phyloP scores from a whole-genome alignment of 768 basidiomycete species.

The Pisolithus orientalis region DNA sequence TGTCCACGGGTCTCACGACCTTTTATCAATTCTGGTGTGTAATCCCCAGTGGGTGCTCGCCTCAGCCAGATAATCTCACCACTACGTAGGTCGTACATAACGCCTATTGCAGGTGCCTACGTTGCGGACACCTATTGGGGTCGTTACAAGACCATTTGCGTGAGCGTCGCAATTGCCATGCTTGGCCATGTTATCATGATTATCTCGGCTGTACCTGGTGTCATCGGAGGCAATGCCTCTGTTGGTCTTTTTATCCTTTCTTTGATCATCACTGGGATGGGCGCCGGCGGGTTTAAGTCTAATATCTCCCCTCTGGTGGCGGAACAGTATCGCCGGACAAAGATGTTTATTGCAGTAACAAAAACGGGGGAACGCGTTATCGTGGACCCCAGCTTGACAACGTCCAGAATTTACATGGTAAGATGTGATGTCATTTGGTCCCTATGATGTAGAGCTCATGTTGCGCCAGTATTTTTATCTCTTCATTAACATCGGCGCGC shows the following conservation, averaged over 20 bases:
- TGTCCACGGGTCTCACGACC: too few relatives aligned
- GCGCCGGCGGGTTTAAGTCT: conserved; percentile 69
- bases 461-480: not conserved
- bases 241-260: conserved; percentile 51
- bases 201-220: too few relatives aligned
- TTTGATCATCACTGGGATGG: conserved; percentile 49
- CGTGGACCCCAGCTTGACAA: conserved; percentile 64
- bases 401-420: conserved; percentile 71
- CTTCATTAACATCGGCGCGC: too few relatives aligned
- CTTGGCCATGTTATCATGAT: too few relatives aligned
- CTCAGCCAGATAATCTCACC: too few relatives aligned
- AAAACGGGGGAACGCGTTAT: conserved; percentile 63
- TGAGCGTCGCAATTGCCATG: too few relatives aligned
- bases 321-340: conserved; percentile 34
- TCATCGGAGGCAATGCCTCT: conserved; percentile 30
- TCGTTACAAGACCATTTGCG: too few relatives aligned
- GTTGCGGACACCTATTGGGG: conserved; percentile 51
- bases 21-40: conserved; percentile 35
- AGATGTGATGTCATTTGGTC: conserved; percentile 1
- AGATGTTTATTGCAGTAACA: conserved; percentile 10
- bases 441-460: not conserved
- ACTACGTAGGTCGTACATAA: conserved; percentile 48
- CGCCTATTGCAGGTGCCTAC: conserved; percentile 64
- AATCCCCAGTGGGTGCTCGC: too few relatives aligned
- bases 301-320: conserved; percentile 77